Evolutionary conservation across 208 protist species (phyloP).

Genomic region (Trypanosoma boissoni): DNA sequence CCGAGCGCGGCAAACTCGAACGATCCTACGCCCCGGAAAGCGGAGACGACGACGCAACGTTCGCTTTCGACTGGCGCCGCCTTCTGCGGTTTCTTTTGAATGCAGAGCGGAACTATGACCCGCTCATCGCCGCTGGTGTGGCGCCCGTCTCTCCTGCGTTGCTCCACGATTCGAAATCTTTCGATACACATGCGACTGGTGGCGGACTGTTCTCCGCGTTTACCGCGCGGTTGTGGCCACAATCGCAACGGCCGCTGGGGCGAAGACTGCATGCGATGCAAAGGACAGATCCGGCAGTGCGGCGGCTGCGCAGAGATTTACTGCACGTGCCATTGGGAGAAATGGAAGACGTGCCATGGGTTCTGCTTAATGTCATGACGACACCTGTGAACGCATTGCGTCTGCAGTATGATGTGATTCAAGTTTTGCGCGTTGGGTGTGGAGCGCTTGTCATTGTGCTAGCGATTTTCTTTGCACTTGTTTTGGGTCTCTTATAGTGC

Average conservation of each 20-base stretch:
- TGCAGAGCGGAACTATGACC: constrained; percentile 38
- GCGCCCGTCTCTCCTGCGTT: background rate
- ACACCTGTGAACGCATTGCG: constrained; percentile 15
- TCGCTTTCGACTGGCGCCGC: constrained; percentile 28
- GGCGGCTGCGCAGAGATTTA: constrained; percentile 25
- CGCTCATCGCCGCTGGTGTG: constrained; percentile 3
- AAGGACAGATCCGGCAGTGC: constrained; percentile 40
- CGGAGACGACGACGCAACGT: background rate
- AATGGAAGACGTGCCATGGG: constrained; percentile 23
- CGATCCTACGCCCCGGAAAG: background rate
- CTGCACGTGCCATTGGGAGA: constrained; percentile 18
- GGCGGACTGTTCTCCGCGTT: constrained; percentile 2
- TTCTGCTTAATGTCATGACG: constrained; percentile 14
- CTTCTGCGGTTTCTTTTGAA: constrained; percentile 30
- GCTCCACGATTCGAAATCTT: constrained; percentile 9
- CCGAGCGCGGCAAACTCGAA: background rate
- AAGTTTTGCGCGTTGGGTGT: background rate
- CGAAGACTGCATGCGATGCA: constrained; percentile 29
- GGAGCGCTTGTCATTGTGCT: constrained; percentile 2
- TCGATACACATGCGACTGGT: constrained; percentile 4
- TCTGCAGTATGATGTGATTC: background rate
- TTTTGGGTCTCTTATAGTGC: background rate
- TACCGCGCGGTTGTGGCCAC: constrained; percentile 23
- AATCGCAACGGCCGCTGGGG: background rate
- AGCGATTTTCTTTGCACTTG: background rate